Conservation (phyloP, 1,284 basidiomycete genomes). For the Microbotryum lychnidis-dioicae region DNA sequence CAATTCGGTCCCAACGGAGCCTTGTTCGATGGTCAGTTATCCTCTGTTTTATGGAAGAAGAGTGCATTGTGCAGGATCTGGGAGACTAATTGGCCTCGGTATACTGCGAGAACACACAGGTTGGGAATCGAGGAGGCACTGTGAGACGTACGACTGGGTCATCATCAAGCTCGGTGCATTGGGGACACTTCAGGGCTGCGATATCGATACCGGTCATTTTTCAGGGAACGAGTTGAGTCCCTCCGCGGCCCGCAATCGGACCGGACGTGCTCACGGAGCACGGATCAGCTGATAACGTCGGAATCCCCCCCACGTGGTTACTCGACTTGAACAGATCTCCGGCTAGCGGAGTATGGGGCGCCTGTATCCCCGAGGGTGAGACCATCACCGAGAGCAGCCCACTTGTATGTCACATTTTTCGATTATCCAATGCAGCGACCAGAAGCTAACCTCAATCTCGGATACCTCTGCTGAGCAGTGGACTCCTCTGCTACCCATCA, state of each 20-base stretch:
- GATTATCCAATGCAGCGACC: not conserved
- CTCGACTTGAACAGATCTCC: constrained; percentile 29
- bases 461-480: constrained; percentile 49
- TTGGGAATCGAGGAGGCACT: constrained; percentile 90
- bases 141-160: constrained; percentile 82
- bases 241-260: constrained; percentile 12
- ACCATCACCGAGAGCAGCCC: constrained; percentile 23
- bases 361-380: constrained; percentile 21
- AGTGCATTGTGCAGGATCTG: too few relatives aligned
- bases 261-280: constrained; percentile 27
- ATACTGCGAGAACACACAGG: constrained; percentile 36
- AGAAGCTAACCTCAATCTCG: constrained; percentile 4
- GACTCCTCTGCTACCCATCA: constrained; percentile 67
- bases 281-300: too few relatives aligned
- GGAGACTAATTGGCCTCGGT: too few relatives aligned
- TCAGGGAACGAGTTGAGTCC: constrained; percentile 70
- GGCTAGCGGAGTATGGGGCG: constrained; percentile 35
- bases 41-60: too few relatives aligned
- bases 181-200: constrained; percentile 65
- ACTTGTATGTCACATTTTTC: constrained; percentile 10
- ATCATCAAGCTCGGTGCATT: constrained; percentile 78
- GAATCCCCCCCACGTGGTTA: too few relatives aligned
- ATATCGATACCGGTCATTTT: constrained; percentile 93
- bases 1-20: constrained; percentile 95
- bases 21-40: constrained; percentile 57